A percentile compares a stretch with the other conserved stretches of the same genome.
phyloP scores from a whole-genome alignment of 2,329 filamentous ascomycete genomes.

The Botrytis tulipae region DNA sequence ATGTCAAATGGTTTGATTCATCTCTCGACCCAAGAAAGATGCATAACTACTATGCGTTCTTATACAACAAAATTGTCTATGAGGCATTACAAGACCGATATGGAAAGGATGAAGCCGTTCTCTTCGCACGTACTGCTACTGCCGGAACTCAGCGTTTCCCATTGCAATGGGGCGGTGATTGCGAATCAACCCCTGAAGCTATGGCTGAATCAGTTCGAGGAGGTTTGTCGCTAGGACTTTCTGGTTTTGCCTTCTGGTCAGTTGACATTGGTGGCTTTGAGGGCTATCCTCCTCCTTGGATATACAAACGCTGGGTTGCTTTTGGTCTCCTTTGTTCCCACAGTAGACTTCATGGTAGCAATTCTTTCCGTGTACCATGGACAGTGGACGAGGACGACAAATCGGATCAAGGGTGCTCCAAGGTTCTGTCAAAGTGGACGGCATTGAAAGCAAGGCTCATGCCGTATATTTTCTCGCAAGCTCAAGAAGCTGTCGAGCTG shows the following conservation, averaged over 20 bases:
- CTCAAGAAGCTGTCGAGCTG: constrained; percentile 47
- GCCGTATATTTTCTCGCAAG: constrained; percentile 56
- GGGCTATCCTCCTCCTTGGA: constrained; percentile 54
- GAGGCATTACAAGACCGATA: constrained; percentile 50
- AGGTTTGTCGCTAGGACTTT: constrained; percentile 55
- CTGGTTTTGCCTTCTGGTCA: constrained; percentile 60
- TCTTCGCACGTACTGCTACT: constrained; percentile 59
- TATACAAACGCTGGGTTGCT: constrained; percentile 65
- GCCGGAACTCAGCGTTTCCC: constrained; percentile 60
- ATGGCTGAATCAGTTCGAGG: constrained; percentile 62
- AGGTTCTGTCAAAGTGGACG: constrained; percentile 46
- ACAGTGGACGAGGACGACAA: constrained; percentile 55
- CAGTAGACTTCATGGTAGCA: constrained; percentile 57
- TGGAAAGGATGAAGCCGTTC: constrained; percentile 51
- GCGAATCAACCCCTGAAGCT: constrained; percentile 60
- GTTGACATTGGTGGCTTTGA: constrained; percentile 64
- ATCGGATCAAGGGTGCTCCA: constrained; percentile 48
- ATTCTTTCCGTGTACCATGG: constrained; percentile 63
- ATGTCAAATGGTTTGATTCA: constrained; percentile 53
- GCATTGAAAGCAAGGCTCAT: constrained; percentile 54
- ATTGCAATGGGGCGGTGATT: constrained; percentile 61
- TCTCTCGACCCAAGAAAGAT: constrained; percentile 52
- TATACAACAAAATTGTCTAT: constrained; percentile 61
- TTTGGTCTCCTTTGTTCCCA: constrained; percentile 62
- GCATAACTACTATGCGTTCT: constrained; percentile 63